Base-by-base conservation (phyloP, 2,329 filamentous ascomycete genomes). In the Fusarium dlaminii region DNA sequence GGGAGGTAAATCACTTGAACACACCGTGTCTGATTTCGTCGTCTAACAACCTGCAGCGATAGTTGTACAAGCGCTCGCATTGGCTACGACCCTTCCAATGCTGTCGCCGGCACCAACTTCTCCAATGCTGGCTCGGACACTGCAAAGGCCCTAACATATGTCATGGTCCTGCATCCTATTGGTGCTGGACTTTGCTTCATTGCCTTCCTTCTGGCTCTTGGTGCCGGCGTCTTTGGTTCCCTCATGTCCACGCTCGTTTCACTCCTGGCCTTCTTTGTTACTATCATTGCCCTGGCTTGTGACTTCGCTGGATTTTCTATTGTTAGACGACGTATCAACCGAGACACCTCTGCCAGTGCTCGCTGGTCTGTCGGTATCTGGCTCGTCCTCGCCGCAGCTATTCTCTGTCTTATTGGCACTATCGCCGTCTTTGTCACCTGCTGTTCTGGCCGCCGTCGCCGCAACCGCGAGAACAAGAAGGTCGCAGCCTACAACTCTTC, bases 141-240 rank as follows among this genome's bases (percentile, higher is more conserved):
- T 40, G 81, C 85, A 66, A 84, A 85, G 72, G 82, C 80, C 34
- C 83, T 91, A 45, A 91, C 90, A 46, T 83, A 84, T 72, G 87
- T 88, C 70, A 89, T 92, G 88, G 81, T 92, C 59, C 85, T 92
- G 66, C 90, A 92, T 82, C 89, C 90, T 34, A 82, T 92, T 76
- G 88, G 86, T n/a, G 85, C 86, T 68, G 89, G 83, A 63, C 79
- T 91, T 7, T 83, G 86, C 75, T 91, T 91, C 82, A 82, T 91
- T 70, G 87, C 89, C 67, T 90, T 90, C 81, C 77, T 90, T 52
- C 82, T 90, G 55, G 86, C 86, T 51, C 79, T 89, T 40, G 86
- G 86, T 68, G 82, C 88, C 6, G 87, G 88, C 66, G 73, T 88
- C 56, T 68, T 89, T 63, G 89, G 88, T 70, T 87, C 87, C 0